Evolutionary conservation across 352 stramenopile species (phyloP).

Genomic region (Globisporangium nodosum): DNA sequence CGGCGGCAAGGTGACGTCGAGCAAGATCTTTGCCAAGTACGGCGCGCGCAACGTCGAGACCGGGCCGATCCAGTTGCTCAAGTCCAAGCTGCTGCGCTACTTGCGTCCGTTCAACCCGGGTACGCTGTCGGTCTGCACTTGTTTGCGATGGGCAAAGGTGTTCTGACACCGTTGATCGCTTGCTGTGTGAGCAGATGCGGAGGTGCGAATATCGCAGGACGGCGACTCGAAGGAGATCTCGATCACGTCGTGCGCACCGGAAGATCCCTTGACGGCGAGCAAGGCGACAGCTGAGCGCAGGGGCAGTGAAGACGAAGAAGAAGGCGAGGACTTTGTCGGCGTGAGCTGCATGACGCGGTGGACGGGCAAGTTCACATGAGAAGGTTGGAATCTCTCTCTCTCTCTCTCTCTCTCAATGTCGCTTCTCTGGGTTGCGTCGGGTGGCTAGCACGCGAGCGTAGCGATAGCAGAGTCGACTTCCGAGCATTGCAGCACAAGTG

Average conservation of each 20-base stretch:
- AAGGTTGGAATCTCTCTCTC: too few species aligned
- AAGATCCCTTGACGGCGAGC: constrained; percentile 1
- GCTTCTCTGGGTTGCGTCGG: too few species aligned
- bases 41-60: constrained; percentile 75
- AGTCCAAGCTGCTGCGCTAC: constrained; percentile 75
- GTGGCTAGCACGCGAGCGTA: too few species aligned
- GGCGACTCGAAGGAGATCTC: constrained; percentile 41
- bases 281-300: neutral
- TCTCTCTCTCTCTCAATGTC: too few species aligned
- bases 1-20: constrained; percentile 39
- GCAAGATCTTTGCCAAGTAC: constrained; percentile 81
- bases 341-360: constrained; percentile 59
- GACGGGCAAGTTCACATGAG: constrained; percentile 61
- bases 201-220: constrained; percentile 65
- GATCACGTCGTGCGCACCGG: constrained; percentile 52
- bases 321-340: constrained; percentile 23
- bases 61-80: constrained; percentile 75
- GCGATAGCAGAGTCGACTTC: constrained; percentile 1
- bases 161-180: neutral
- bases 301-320: neutral
- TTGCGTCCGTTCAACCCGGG: constrained; percentile 64
- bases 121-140: constrained; percentile 6
- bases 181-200: constrained; percentile 26
- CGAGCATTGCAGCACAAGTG: too few species aligned
- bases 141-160: neutral